Percentiles rank a stretch among this genome's conserved stretches.
Evolutionary conservation across 2,329 filamentous ascomycete species (phyloP).

Genomic region (Aspergillus sergii): DNA sequence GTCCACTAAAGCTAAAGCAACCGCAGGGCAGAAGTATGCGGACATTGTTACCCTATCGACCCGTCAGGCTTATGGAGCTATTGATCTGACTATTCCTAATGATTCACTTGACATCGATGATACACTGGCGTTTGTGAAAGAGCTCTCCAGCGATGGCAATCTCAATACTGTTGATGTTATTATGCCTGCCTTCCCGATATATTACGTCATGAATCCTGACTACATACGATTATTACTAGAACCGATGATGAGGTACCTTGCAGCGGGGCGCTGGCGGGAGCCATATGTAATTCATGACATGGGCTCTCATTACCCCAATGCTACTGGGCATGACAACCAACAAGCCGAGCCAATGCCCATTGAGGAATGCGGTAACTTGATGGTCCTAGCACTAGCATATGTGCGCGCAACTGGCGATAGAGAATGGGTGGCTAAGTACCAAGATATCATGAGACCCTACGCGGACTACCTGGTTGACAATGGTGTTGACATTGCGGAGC

Average conservation of each 20-base stretch:
- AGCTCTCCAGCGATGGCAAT: slow-evolving; percentile 49
- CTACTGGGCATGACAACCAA: slow-evolving; percentile 43
- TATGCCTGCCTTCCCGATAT: slow-evolving; percentile 47
- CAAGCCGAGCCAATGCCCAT: slow-evolving; percentile 46
- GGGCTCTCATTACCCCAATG: slow-evolving; percentile 45
- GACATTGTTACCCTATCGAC: slow-evolving; percentile 46
- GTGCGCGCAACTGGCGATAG: slow-evolving; percentile 42
- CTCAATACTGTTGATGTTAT: slow-evolving; percentile 49
- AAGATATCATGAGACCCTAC: slow-evolving; percentile 37
- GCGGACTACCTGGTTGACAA: slow-evolving; percentile 47
- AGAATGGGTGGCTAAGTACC: slow-evolving; percentile 40
- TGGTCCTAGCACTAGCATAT: slow-evolving; percentile 44
- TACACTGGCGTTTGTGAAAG: slow-evolving; percentile 45
- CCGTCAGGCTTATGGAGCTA: slow-evolving; percentile 46
- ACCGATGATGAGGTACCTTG: slow-evolving; percentile 47
- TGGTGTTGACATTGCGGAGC: slow-evolving; percentile 41
- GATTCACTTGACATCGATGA: slow-evolving; percentile 34
- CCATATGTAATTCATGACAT: slow-evolving; percentile 46
- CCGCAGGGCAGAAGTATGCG: slow-evolving; percentile 43
- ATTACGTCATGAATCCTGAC: slow-evolving; percentile 46
- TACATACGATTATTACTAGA: slow-evolving; percentile 49
- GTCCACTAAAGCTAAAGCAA: slow-evolving; percentile 27
- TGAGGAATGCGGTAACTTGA: slow-evolving; percentile 45
- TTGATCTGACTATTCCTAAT: slow-evolving; percentile 43
- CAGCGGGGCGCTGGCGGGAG: slow-evolving; percentile 41